A percentile compares a stretch with the other conserved stretches of the same genome.
Evolutionary conservation across 805 yeast species (phyloP).

Genomic region (Lachancea mirantina): DNA sequence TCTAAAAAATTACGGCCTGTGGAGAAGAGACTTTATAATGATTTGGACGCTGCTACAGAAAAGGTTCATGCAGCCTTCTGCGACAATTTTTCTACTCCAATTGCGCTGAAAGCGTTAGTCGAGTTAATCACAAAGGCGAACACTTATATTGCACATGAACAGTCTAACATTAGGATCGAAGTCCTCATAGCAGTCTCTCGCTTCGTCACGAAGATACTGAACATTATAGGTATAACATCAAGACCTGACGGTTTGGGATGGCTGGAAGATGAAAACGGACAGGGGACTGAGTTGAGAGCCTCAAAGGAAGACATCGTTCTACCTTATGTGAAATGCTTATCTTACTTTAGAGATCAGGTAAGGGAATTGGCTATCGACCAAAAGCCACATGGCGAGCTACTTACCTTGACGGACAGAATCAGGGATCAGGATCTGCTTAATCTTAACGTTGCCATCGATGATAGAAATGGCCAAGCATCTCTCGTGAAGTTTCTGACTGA

Average conservation of each 20-base stretch:
- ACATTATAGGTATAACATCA: conserved; percentile 67
- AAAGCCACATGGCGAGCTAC: conserved; percentile 43
- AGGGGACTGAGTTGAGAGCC: conserved; percentile 19
- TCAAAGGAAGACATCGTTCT: conserved; percentile 57
- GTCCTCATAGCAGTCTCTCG: conserved; percentile 54
- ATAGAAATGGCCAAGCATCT: conserved; percentile 75
- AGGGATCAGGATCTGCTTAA: conserved; percentile 66
- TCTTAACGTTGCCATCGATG: conserved; percentile 81
- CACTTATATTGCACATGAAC: conserved; percentile 56
- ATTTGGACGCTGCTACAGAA: conserved; percentile 44
- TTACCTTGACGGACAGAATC: conserved; percentile 65
- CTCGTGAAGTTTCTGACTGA: conserved; percentile 71
- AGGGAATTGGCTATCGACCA: conserved; percentile 65
- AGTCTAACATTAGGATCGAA: conserved; percentile 51
- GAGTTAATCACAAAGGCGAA: conserved; percentile 69
- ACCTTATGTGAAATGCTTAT: conserved; percentile 74
- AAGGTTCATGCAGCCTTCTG: conserved; percentile 73
- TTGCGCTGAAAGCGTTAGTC: conserved; percentile 54
- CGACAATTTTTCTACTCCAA: conserved; percentile 80
- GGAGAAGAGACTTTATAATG: conserved; percentile 51
- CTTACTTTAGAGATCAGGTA: conserved; percentile 75
- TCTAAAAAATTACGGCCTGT: conserved; percentile 51
- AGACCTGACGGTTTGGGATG: conserved; percentile 76
- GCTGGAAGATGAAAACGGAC: conserved; percentile 38
- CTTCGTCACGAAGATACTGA: conserved; percentile 65